Evolutionary conservation across 306 rosid genomes (phyloP).

Genomic region (Boehmeria nivea): DNA sequence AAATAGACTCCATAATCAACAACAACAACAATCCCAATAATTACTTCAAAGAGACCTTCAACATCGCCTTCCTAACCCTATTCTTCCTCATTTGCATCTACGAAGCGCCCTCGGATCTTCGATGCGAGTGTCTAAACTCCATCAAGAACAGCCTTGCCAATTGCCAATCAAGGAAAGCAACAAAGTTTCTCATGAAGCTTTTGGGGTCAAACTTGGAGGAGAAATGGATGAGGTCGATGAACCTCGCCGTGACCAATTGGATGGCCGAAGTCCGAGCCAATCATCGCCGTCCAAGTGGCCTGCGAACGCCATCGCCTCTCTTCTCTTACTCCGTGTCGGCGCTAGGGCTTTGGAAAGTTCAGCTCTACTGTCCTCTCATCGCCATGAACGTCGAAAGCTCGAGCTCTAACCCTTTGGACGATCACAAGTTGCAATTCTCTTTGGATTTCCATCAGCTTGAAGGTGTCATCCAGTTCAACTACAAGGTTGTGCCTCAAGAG

Average conservation of each 20-base stretch:
- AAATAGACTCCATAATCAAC: conserved; percentile 24
- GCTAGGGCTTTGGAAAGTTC: conserved; percentile 76
- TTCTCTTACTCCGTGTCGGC: conserved; percentile 65
- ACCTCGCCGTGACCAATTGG: conserved; percentile 88
- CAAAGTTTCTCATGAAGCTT: conserved; percentile 55
- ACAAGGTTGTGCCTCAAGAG: conserved; percentile 43
- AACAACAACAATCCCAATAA: conserved; percentile 24
- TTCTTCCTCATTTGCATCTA: conserved; percentile 71
- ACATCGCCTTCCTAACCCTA: conserved; percentile 57
- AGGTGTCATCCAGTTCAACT: conserved; percentile 85
- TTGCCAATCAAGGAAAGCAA: conserved; percentile 42
- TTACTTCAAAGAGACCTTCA: conserved; percentile 54
- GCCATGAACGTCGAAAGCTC: conserved; percentile 56
- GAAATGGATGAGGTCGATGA: conserved; percentile 85
- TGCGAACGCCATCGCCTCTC: conserved; percentile 60
- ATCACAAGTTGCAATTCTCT: conserved; percentile 76
- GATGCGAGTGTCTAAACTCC: conserved; percentile 40
- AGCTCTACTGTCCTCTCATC: conserved; percentile 76
- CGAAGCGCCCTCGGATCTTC: conserved; percentile 66
- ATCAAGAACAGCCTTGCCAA: conserved; percentile 39
- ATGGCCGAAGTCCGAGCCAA: conserved; percentile 48
- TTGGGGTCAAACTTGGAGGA: conserved; percentile 82
- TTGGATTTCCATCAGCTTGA: conserved; percentile 74
- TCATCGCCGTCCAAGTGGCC: conserved; percentile 3
- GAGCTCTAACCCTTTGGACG: conserved; percentile 27